phyloP scores from a whole-genome alignment of 192 early-diverging fungal genomes.

The Chytriomyces sp. region DNA sequence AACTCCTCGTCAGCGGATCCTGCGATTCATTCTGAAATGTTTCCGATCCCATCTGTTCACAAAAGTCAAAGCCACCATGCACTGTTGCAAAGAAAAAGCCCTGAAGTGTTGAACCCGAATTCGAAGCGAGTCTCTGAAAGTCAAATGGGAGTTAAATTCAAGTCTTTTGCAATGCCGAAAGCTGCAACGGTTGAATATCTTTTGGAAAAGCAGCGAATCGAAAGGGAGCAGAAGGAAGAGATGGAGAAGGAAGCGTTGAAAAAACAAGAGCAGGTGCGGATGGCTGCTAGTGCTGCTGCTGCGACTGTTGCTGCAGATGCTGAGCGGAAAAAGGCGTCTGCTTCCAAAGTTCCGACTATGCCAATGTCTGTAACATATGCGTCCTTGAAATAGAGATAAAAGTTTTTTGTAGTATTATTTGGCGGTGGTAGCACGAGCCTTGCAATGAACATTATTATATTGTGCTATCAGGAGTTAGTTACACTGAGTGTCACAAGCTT shows the following conservation, averaged over 20 bases:
- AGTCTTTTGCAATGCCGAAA: background rate
- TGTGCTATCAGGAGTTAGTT: too few species aligned
- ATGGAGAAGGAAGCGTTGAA: background rate
- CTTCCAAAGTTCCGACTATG: too few species aligned
- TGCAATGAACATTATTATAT: too few species aligned
- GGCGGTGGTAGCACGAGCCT: too few species aligned
- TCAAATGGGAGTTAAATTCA: background rate
- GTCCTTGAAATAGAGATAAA: too few species aligned
- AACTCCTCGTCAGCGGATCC: background rate
- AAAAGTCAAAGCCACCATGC: background rate
- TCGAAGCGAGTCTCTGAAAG: background rate
- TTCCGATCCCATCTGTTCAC: background rate
- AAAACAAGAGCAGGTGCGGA: background rate
- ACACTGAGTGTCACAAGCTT: too few species aligned
- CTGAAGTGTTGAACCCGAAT: background rate
- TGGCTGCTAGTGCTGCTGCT: background rate
- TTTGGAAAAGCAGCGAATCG: background rate
- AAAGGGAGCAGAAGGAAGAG: background rate
- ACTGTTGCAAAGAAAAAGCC: background rate
- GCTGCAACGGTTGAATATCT: background rate
- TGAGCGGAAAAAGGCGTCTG: too few species aligned
- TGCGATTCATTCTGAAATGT: background rate
- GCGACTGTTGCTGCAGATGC: too few species aligned
- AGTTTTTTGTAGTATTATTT: too few species aligned
- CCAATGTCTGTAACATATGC: too few species aligned